Evolutionary conservation across 2,329 filamentous ascomycete genomes (phyloP), one percentile per base, ranked within the genome.

Genomic region (Neurospora crassa): DNA sequence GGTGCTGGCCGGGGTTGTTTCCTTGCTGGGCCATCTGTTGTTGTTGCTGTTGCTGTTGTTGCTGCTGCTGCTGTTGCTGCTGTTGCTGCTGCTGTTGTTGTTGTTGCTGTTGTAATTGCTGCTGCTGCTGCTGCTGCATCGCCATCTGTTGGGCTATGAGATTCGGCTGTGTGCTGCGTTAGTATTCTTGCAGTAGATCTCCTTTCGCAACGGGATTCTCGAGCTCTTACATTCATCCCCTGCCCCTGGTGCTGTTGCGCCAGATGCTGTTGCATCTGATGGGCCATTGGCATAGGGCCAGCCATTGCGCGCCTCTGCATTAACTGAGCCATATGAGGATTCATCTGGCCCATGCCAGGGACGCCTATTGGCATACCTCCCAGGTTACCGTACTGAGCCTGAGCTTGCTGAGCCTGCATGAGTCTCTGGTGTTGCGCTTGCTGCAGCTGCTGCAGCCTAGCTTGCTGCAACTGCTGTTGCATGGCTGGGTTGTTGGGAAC

Each of bases 401-500:
- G 87, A 74, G 88, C 83, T 74, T 89, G 87, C 74, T 88, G 86
- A 18, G 83, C 82, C 80, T 89, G 83, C 72, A 88, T 79, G 7
- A 82, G 82, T 69, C 85, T 81, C 29, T 81, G 80, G 71, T 85
- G 82, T 71, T 83, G 81, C 71, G 86, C 86, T 73, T 88, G 86
- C 67, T 89, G 87, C 53, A 88, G 82, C 43, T 83, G 82, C 68
- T 84, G 79, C 4, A 86, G 80, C 71, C 88, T 84, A 73, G 89
- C 87, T 74, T 89, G 87, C 69, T 84, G 84, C 72, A 87, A 76
- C 69, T 84, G 82, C 71, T 84, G 76, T 41, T 80, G 76, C 6
- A 80, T 68, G 37, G 78, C 76, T 34, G 78, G 80, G 70, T 79
- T 81, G 72, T 79, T 79, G 18, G 75, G 75, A 41, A 76, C 78